Evolutionary conservation across 2,329 filamentous ascomycete species (phyloP).

Genomic region (Xylaria digitata): DNA sequence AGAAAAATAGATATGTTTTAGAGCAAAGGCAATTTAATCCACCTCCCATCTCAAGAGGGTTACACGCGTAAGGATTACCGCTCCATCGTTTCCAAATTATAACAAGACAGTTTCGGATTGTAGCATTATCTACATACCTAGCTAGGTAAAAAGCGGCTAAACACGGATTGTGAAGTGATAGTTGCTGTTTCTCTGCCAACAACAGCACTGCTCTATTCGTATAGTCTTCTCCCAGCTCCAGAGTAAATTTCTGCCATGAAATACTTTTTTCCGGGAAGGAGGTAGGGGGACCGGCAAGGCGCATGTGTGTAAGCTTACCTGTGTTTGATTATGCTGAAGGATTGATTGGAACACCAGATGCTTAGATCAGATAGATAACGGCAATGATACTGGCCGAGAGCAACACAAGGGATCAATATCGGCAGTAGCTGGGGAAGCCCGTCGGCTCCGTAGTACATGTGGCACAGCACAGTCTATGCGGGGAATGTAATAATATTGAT

Average conservation of each 20-base stretch:
- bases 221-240: not conserved
- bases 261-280: not conserved
- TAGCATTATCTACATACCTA: not conserved
- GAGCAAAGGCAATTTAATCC: not conserved
- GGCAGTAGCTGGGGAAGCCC: not conserved
- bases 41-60: not conserved
- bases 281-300: too few relatives aligned
- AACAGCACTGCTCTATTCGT: not conserved
- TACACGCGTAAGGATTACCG: not conserved
- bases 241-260: not conserved
- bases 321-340: not conserved
- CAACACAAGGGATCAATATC: constrained; percentile 9
- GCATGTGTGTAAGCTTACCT: too few relatives aligned
- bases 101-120: not conserved
- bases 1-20: not conserved
- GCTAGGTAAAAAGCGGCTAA: not conserved
- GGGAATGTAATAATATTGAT: not conserved
- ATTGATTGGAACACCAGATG: not conserved
- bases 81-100: not conserved
- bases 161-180: not conserved
- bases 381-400: not conserved
- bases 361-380: not conserved
- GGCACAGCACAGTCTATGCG: not conserved
- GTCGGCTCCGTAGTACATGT: not conserved
- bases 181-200: not conserved